Base-by-base conservation (phyloP, 768 basidiomycete species). In the Macrolepiota fuliginosa region DNA sequence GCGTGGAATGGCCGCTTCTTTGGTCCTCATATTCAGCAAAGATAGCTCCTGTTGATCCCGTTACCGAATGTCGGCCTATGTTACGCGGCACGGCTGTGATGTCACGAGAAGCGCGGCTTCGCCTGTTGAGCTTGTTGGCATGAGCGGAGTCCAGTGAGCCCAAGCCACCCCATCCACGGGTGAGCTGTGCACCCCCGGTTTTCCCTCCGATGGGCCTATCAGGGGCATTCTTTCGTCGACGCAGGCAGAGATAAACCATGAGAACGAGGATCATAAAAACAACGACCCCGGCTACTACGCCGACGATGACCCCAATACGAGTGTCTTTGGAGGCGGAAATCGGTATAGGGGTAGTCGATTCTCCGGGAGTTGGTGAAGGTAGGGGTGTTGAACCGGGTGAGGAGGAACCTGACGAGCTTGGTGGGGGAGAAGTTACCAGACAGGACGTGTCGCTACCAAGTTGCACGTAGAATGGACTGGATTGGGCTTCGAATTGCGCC, bases 261-360 rank as follows among this genome's bases (percentile, higher is more conserved):
- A 74, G 66, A 22, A 80, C 63, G 4, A 63, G 64, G 29, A 72
- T 65, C 7, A 77, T 46, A 35, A 84, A 57, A 13, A 71, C 79
- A 2, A 77, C 66, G 1, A 76, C 82, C 4, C 83, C 86, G 3
- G 87, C 64, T 19, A 82, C 77, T 25, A 80, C 80, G 1, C 86
- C 88, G 4, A 77, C 79, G 27, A 89, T 81, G 7, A 76, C 74
- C 0, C 77, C 81, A 1, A 72, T 70, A 40, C 79, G 79, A 6
- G 71, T 67, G 3, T 67, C 62, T 15, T 52, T 55, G 11, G 74
- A 63, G 17, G 73, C 68, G 6, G 69, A 53, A 4, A 71, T 60
- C 3, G 71, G 52, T 25, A 66, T 69, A 24, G 72, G 71, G 62
- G 36, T 59, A 22, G 65, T 25, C n/a, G 51, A 42, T 51, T 19